Evolutionary conservation across 306 rosid species (phyloP).

Genomic region (Castanea sativa): DNA sequence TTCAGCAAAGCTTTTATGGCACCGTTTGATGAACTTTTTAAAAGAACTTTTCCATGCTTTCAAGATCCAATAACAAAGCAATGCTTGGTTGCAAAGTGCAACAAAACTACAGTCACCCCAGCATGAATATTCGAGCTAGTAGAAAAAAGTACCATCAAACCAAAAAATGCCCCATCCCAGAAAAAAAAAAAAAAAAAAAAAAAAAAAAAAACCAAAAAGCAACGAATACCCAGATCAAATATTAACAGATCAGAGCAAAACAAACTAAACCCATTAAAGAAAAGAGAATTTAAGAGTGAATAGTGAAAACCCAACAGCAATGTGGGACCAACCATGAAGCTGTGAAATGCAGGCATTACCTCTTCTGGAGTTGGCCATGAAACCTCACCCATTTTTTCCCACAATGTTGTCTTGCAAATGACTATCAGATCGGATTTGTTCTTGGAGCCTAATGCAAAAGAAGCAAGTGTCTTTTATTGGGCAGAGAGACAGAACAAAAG

Average conservation of each 20-base stretch:
- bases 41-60: background rate
- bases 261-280: background rate
- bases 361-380: conserved; percentile 71
- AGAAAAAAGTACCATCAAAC: background rate
- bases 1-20: background rate
- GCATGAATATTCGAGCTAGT: background rate
- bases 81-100: background rate
- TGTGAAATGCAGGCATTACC: conserved; percentile 43
- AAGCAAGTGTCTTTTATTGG: background rate
- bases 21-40: background rate
- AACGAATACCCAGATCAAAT: background rate
- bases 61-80: background rate
- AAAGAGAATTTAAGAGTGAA: background rate
- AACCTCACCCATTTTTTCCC: conserved; percentile 35
- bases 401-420: background rate
- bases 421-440: background rate
- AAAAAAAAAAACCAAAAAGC: background rate
- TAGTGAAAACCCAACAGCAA: background rate
- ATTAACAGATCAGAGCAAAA: too few species aligned
- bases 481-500: background rate
- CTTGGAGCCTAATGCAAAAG: background rate
- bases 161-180: background rate
- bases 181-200: background rate
- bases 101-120: background rate
- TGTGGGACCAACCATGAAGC: background rate